phyloP scores from a whole-genome alignment of 148 eudicot genomes.

The Cornus controversa region DNA sequence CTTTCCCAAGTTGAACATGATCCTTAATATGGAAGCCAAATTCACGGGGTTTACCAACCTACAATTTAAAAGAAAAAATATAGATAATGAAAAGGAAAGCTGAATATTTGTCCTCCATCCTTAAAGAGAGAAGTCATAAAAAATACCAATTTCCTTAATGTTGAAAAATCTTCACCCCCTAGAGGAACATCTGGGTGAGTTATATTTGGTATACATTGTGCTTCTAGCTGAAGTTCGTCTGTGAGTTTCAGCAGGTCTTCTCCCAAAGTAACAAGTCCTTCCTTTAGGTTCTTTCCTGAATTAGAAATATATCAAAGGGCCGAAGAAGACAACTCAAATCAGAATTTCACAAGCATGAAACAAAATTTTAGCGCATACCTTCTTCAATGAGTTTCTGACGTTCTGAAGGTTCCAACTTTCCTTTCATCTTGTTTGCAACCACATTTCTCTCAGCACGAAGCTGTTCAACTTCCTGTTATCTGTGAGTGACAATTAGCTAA shows the following conservation, averaged over 20 bases:
- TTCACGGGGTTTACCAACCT: slow-evolving; percentile 67
- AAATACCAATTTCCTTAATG: slow-evolving; percentile 64
- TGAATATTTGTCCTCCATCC: background rate
- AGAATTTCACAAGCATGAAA: background rate
- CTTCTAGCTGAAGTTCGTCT: slow-evolving; percentile 88
- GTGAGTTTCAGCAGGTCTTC: slow-evolving; percentile 76
- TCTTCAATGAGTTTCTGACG: slow-evolving; percentile 87
- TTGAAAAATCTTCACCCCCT: slow-evolving; percentile 80
- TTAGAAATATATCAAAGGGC: slow-evolving; percentile 11
- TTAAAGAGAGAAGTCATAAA: background rate
- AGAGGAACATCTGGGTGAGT: slow-evolving; percentile 90
- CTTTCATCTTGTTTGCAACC: slow-evolving; percentile 96
- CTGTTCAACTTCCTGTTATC: slow-evolving; percentile 95
- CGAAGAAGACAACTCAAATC: slow-evolving; percentile 11
- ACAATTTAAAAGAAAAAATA: slow-evolving; percentile 1
- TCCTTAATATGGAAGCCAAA: slow-evolving; percentile 72
- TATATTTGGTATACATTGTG: slow-evolving; percentile 93
- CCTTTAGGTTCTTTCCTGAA: slow-evolving; percentile 83
- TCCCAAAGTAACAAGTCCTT: slow-evolving; percentile 63
- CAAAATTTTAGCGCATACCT: slow-evolving; percentile 39
- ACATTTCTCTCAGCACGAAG: slow-evolving; percentile 88
- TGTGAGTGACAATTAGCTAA: slow-evolving; percentile 77
- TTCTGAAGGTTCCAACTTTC: slow-evolving; percentile 70
- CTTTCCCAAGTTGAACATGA: slow-evolving; percentile 87
- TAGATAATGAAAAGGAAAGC: background rate